Percentiles rank a stretch among this genome's conserved stretches.
Evolutionary conservation across 345 rosid species (phyloP).

Genomic region (Gossypium anomalum): DNA sequence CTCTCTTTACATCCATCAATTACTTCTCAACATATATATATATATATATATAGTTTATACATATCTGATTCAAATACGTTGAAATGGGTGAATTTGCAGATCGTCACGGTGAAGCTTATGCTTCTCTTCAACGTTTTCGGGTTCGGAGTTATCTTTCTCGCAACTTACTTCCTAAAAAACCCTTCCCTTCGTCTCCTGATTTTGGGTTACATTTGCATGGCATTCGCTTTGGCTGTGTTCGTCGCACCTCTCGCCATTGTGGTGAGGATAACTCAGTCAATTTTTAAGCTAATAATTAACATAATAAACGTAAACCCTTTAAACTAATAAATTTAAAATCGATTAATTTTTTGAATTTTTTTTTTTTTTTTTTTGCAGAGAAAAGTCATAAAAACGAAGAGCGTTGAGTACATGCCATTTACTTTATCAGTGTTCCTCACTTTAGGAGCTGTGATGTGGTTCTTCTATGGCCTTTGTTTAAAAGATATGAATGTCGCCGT

Average conservation of each 20-base stretch:
- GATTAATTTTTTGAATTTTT: too few species aligned
- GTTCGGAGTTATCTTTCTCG: constrained; percentile 44
- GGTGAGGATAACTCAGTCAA: constrained; percentile 31
- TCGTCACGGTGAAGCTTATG: constrained; percentile 43
- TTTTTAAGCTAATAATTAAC: background rate
- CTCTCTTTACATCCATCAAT: background rate
- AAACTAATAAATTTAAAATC: too few species aligned
- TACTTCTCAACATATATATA: background rate
- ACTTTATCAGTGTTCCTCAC: constrained; percentile 75
- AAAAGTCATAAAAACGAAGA: constrained; percentile 74
- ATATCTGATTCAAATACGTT: background rate
- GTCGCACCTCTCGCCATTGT: constrained; percentile 82
- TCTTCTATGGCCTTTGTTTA: constrained; percentile 66
- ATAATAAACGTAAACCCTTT: too few species aligned
- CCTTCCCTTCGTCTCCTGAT: constrained; percentile 36
- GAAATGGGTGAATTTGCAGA: constrained; percentile 31
- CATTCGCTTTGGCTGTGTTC: constrained; percentile 60
- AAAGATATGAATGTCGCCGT: constrained; percentile 69
- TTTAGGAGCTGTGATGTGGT: constrained; percentile 83
- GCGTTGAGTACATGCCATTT: constrained; percentile 83
- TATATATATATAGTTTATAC: background rate
- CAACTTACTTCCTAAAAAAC: constrained; percentile 39
- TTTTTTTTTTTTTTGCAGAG: constrained; percentile 40
- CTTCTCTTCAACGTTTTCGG: constrained; percentile 51
- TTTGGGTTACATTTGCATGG: constrained; percentile 80